These are phyloP conservation scores for Tetrapisispora pingtungensis DNA, from an alignment of 805 yeast species.

Conservation along the genomic window DNA sequence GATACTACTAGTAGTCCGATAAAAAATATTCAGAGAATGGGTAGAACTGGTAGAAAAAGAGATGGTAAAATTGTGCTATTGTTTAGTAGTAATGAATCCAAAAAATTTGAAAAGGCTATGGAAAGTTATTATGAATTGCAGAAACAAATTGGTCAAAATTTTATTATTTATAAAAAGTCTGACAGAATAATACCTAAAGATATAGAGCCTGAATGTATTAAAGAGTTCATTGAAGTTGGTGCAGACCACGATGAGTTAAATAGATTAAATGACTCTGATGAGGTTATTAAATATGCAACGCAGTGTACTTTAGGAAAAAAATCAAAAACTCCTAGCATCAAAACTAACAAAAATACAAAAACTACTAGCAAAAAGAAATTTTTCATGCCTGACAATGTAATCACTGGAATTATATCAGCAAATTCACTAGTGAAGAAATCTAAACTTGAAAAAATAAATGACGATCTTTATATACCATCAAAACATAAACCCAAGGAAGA, in stretches of 20 bases:
- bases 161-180: conserved; percentile 35
- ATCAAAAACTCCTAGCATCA: conserved; percentile 12
- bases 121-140: conserved; percentile 75
- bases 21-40: conserved; percentile 90
- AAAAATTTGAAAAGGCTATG: conserved; percentile 76
- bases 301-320: conserved; percentile 44
- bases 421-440: conserved; percentile 35
- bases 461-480: background rate
- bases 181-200: conserved; percentile 61
- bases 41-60: conserved; percentile 93
- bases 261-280: conserved; percentile 52
- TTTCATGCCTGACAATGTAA: conserved; percentile 66
- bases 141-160: conserved; percentile 46
- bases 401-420: conserved; percentile 51
- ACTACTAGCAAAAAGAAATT: conserved; percentile 28
- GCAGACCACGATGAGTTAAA: conserved; percentile 51
- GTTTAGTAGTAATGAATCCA: conserved; percentile 66
- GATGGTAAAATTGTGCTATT: conserved; percentile 74
- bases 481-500: conserved; percentile 3
- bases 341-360: conserved; percentile 9
- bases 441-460: background rate
- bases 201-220: conserved; percentile 46
- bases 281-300: conserved; percentile 58
- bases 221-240: conserved; percentile 53
- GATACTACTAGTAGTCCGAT: conserved; percentile 93